These are phyloP conservation scores for Earliella scabrosa DNA, from an alignment of 1,284 basidiomycete genomes.

Conservation along the genomic window DNA sequence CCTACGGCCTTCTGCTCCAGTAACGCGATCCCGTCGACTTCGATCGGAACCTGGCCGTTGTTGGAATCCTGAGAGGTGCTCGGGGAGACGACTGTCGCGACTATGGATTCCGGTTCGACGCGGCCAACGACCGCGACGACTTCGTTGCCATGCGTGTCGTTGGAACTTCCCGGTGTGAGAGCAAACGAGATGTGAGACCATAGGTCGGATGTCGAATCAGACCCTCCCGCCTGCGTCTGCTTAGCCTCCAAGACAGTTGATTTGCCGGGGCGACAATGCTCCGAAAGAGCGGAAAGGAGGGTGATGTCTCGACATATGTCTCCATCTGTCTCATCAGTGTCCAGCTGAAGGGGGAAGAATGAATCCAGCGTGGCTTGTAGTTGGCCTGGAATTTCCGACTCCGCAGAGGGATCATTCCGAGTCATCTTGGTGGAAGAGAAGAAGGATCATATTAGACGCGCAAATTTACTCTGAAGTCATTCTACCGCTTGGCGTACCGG, in stretches of 20 bases:
- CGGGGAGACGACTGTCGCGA: not conserved
- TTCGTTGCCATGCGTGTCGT: not conserved
- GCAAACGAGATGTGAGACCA: not conserved
- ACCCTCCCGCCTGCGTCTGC: too few relatives aligned
- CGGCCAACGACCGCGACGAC: not conserved
- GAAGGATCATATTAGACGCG: too few relatives aligned
- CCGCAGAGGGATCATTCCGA: too few relatives aligned
- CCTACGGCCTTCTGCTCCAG: too few relatives aligned
- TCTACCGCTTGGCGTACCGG: too few relatives aligned
- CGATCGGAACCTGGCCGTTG: too few relatives aligned
- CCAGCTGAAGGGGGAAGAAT: not conserved
- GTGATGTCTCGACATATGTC: not conserved
- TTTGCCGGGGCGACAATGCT: not conserved
- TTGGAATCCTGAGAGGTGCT: too few relatives aligned
- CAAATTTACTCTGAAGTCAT: too few relatives aligned
- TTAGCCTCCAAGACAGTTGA: not conserved
- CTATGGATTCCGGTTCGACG: not conserved
- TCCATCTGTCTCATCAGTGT: not conserved
- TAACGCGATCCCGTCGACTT: too few relatives aligned
- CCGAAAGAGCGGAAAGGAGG: not conserved
- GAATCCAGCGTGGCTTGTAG: not conserved
- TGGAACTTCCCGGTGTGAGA: not conserved
- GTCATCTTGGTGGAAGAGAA: too few relatives aligned
- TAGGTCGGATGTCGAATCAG: not conserved
- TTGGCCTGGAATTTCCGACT: too few relatives aligned